Evolutionary conservation across 208 protist species (phyloP), one percentile per base, ranked within the genome.

Genomic region (Sergeia podlipaevii): DNA sequence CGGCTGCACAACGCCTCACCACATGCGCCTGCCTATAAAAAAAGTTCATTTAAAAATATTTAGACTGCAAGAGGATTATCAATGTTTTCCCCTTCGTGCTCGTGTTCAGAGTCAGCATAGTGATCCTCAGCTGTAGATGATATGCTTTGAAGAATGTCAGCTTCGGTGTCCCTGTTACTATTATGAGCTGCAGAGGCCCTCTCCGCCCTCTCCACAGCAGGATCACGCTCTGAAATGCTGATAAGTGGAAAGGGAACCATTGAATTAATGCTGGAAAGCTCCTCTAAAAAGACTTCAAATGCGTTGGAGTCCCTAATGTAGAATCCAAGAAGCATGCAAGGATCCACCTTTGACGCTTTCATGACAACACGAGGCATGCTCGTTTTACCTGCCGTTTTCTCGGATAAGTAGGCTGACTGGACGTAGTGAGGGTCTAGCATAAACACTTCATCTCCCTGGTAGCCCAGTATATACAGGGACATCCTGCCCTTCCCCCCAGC

Each of bases 351-450:
- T 43, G 32, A 52, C 11, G 39, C 21, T 11, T 36, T 33, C 11
- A 71, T 8, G 41, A 32, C 33, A 15, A 29, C 7, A 18, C 50
- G 24, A 23, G 10, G 30, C 21, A 51, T 23, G 29, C 38, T 45
- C 20, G 59, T 21, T 11, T 27, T 24, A 15, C 74, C 71, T n/a
- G 24, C 20, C 5, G 43, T 72, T 33, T 64, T 71, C 29, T 64
- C 33, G 24, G 60, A 74, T 3, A 46, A 68, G 39, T 82, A 89
- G 2, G 81, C 86, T 1, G 41, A 55, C 56, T 93, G 75, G 0
- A 86, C 53, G 56, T 75, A 87, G 50, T 93, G 86, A 15, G 86
- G 86, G 56, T 93, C 82, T 6, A 86, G 33, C 59, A 67, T 81
- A 30, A 90, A 70, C 4, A 93, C 51, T 13, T 55, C 63, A 3